Evolutionary conservation across 1,139 yeast genomes (phyloP).

Genomic region (Ashbya aceris): DNA sequence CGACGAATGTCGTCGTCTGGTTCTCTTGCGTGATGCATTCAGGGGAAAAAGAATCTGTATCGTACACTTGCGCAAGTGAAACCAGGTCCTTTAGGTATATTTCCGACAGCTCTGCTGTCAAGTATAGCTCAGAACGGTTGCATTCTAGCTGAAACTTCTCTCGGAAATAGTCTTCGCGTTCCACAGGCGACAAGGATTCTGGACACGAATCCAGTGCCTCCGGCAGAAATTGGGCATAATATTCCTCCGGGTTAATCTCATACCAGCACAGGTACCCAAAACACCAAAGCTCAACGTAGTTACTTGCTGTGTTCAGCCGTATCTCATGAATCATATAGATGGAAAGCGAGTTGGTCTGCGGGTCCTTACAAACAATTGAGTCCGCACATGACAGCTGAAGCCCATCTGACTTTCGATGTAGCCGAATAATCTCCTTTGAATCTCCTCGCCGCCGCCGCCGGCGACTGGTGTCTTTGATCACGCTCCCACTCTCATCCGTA

Average conservation of each 20-base stretch:
- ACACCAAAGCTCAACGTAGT: conserved; percentile 25
- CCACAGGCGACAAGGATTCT: conserved; percentile 6
- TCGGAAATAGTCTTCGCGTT: conserved; percentile 8
- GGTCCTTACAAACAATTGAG: conserved; percentile 19
- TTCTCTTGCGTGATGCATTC: background rate
- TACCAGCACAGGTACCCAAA: conserved; percentile 23
- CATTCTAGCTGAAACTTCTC: conserved; percentile 16
- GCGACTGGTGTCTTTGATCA: conserved; percentile 16
- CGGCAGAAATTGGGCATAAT: conserved; percentile 12
- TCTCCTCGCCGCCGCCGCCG: conserved; percentile 15
- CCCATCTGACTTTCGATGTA: conserved; percentile 16
- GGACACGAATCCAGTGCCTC: conserved; percentile 9
- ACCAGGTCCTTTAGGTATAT: conserved; percentile 22
- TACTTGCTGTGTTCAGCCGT: conserved; percentile 23
- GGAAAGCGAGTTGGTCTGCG: conserved; percentile 14
- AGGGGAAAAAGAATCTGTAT: conserved; percentile 8
- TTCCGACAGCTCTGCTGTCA: conserved; percentile 28
- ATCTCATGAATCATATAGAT: conserved; percentile 25
- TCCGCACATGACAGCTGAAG: conserved; percentile 22
- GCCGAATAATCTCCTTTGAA: conserved; percentile 9
- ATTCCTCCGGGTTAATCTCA: conserved; percentile 18
- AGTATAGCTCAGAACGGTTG: conserved; percentile 20
- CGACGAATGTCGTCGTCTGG: conserved; percentile 11
- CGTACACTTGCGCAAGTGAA: conserved; percentile 16
- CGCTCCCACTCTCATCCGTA: conserved; percentile 22